These are phyloP conservation scores for Beta macrorhiza DNA, from an alignment of 179 eudicot genomes.

Conservation along the genomic window DNA sequence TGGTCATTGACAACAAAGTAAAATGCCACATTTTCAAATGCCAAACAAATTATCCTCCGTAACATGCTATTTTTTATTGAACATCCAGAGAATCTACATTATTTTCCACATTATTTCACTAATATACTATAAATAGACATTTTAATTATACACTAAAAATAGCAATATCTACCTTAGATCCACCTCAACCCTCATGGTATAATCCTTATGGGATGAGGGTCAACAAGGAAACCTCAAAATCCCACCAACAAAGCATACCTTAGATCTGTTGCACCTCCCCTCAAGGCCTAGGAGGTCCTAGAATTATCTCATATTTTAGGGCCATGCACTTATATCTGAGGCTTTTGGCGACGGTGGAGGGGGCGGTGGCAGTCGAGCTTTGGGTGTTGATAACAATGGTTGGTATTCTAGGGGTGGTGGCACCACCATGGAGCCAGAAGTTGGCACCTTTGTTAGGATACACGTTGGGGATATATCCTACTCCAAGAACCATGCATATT, in stretches of 20 bases:
- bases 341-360: constrained; percentile 23
- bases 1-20: background rate
- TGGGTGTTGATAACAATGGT: constrained; percentile 29
- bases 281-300: constrained; percentile 2
- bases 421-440: constrained; percentile 27
- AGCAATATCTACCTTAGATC: background rate
- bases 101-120: background rate
- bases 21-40: background rate
- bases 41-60: too few relatives aligned
- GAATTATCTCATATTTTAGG: constrained; percentile 6
- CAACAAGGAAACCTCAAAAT: background rate
- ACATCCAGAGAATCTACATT: background rate
- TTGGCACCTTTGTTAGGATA: constrained; percentile 27
- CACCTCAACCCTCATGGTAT: background rate
- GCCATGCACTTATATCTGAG: constrained; percentile 27
- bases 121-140: background rate
- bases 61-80: background rate
- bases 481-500: constrained; percentile 12
- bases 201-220: background rate
- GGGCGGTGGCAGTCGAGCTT: constrained; percentile 27
- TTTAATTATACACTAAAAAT: background rate
- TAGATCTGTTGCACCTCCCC: constrained; percentile 11
- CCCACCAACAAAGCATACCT: background rate
- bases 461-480: constrained; percentile 11
- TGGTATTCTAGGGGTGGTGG: constrained; percentile 25